These are phyloP conservation scores for Pisolithus sp. DNA, from an alignment of 768 basidiomycete species.

Conservation along the genomic window DNA sequence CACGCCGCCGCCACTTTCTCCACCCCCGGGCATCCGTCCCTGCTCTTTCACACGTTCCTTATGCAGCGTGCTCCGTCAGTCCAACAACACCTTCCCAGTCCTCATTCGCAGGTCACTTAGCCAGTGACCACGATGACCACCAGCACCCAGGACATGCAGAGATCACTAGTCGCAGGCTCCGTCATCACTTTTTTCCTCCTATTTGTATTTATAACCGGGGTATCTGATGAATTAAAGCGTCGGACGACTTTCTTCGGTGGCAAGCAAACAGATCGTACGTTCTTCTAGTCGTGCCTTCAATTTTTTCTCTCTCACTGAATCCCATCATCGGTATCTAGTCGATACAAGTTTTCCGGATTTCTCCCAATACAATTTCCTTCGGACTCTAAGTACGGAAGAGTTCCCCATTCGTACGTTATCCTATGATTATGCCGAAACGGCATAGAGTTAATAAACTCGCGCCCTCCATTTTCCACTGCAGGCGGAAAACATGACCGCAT, in stretches of 20 bases:
- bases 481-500: conserved; percentile 50
- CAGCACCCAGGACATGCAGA: background rate
- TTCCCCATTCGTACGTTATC: conserved; percentile 48
- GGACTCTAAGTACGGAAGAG: conserved; percentile 38
- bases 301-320: background rate
- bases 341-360: conserved; percentile 46
- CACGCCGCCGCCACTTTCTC: no score
- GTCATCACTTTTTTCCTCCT: conserved; percentile 38
- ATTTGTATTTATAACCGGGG: conserved; percentile 34
- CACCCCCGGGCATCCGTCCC: background rate
- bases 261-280: no score
- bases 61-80: background rate
- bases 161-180: conserved; percentile 25
- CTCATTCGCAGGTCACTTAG: background rate
- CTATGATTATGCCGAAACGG: background rate
- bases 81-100: background rate
- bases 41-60: background rate
- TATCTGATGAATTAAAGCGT: conserved; percentile 12
- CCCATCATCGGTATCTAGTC: conserved; percentile 11
- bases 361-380: conserved; percentile 37
- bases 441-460: background rate
- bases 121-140: background rate
- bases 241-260: no score
- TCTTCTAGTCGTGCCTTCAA: no score
- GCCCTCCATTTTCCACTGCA: conserved; percentile 15